Conservation (phyloP, 1,139 yeast species). For the Yamadazyma taylorii region DNA sequence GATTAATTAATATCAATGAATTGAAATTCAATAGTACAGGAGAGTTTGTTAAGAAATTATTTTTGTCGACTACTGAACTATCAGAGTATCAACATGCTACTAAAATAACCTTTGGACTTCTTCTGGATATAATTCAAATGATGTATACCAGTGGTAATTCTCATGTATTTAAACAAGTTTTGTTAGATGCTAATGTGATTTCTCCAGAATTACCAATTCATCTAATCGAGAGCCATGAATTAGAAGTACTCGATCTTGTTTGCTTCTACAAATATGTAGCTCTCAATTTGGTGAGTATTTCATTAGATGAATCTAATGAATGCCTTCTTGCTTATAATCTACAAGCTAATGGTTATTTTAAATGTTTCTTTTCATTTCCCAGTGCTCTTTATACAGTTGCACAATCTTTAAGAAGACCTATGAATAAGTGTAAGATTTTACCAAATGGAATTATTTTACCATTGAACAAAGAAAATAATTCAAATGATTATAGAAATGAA, state of each 20-base stretch:
- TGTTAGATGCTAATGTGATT: constrained; percentile 14
- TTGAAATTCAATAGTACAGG: constrained; percentile 1
- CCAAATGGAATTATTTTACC: too few species aligned
- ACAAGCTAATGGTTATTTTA: constrained; percentile 29
- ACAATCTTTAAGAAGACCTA: background rate
- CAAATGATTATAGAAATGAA: background rate
- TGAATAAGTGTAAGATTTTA: too few species aligned
- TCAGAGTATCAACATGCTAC: background rate
- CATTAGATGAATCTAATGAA: constrained; percentile 12
- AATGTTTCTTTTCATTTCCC: constrained; percentile 15
- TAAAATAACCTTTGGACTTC: background rate
- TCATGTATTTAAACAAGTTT: constrained; percentile 16
- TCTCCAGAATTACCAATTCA: constrained; percentile 25
- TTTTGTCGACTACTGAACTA: background rate
- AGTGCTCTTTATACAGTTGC: constrained; percentile 7
- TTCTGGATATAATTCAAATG: constrained; percentile 2
- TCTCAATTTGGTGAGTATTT: constrained; percentile 26
- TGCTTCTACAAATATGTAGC: constrained; percentile 29
- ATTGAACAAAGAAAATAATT: background rate
- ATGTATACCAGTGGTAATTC: constrained; percentile 28
- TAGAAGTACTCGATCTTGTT: background rate
- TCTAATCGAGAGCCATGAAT: constrained; percentile 12
- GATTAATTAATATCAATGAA: constrained; percentile 4
- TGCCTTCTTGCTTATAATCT: constrained; percentile 13
- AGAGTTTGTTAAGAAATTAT: constrained; percentile 1